Conservation (phyloP, 495 filamentous ascomycete species). For the Chaetomium tenue region DNA sequence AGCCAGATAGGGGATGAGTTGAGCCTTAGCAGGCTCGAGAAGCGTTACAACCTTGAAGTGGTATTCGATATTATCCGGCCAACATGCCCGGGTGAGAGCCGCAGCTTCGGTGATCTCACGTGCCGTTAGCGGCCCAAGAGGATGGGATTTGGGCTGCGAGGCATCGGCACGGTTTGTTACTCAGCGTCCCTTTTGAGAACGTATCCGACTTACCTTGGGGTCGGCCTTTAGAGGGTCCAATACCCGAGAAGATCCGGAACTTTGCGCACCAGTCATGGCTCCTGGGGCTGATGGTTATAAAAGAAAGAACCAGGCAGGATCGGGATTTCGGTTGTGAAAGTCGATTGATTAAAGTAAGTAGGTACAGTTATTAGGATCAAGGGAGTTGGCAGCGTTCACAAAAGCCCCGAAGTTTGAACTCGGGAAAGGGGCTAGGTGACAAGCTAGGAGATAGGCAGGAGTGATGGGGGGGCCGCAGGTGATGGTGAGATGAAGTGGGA, state of each 20-base stretch:
- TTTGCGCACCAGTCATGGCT: neutral
- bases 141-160: conserved; percentile 42
- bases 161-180: neutral
- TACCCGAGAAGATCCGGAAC: neutral
- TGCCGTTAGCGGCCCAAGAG: conserved; percentile 58
- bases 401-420: neutral
- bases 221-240: neutral
- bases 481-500: neutral
- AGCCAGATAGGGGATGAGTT: conserved; percentile 50
- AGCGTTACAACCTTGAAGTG: conserved; percentile 68
- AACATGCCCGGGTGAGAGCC: conserved; percentile 45
- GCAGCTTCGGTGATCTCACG: conserved; percentile 54
- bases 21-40: conserved; percentile 61
- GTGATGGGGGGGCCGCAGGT: neutral
- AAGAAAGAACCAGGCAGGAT: neutral
- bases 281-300: neutral
- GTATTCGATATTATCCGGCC: conserved; percentile 50
- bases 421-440: neutral
- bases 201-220: neutral
- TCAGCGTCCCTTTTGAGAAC: too few species aligned
- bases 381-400: neutral
- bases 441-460: neutral
- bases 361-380: too few species aligned
- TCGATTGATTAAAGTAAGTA: too few species aligned
- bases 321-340: neutral